These are phyloP conservation scores for Dryas drummondii DNA, from an alignment of 306 rosid genomes.

Conservation along the genomic window DNA sequence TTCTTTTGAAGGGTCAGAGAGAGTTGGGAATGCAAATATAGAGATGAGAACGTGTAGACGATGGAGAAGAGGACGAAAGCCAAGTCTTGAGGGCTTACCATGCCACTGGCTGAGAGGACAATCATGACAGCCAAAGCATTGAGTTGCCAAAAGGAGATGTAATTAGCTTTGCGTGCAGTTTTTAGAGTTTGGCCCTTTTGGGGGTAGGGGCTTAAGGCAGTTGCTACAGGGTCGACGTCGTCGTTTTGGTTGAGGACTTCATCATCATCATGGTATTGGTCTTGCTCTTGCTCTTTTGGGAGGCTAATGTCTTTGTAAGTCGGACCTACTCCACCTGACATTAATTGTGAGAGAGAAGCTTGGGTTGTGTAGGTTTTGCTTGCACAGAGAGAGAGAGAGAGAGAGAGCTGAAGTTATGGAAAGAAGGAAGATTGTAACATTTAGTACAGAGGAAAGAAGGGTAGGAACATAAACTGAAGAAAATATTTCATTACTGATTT, in stretches of 20 bases:
- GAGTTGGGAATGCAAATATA: constrained; percentile 53
- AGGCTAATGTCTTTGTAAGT: constrained; percentile 48
- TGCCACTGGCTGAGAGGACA: constrained; percentile 63
- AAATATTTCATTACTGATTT: too few relatives aligned
- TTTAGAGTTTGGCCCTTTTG: constrained; percentile 1
- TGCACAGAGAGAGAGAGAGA: background rate
- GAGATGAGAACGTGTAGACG: constrained; percentile 52
- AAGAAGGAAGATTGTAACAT: too few relatives aligned
- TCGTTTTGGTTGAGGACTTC: background rate
- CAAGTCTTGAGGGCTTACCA: constrained; percentile 57
- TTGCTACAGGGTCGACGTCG: background rate
- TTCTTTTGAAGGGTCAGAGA: constrained; percentile 30
- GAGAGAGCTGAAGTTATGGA: too few relatives aligned
- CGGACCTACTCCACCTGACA: constrained; percentile 81
- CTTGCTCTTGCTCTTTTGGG: constrained; percentile 45
- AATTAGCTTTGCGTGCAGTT: constrained; percentile 14
- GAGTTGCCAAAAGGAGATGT: constrained; percentile 60
- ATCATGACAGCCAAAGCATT: constrained; percentile 50
- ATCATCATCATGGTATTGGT: constrained; percentile 13
- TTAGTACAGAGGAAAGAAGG: too few relatives aligned
- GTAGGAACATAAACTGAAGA: too few relatives aligned
- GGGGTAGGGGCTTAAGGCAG: constrained; percentile 14
- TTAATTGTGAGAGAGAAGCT: constrained; percentile 5
- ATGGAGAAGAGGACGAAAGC: constrained; percentile 52
- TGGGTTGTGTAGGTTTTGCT: background rate